Evolutionary conservation across 2,329 filamentous ascomycete species (phyloP), one percentile per base, ranked within the genome.

Genomic region (Trichoderma brevicompactum): DNA sequence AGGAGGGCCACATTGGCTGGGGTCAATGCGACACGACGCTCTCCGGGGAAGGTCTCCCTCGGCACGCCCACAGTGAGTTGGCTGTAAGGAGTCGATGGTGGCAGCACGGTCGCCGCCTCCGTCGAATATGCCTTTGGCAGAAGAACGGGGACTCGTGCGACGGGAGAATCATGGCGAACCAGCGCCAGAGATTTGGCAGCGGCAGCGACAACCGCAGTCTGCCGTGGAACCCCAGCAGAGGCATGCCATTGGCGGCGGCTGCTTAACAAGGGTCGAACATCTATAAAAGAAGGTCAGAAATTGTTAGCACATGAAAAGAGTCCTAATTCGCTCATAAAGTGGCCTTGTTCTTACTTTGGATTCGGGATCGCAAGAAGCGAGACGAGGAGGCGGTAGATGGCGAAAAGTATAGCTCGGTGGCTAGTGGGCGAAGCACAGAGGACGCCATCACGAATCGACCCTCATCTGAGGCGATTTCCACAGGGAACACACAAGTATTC

Each of bases 1-100:
- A 97, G 80, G 1, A 96, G 80, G 2, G 89, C 85, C 15, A 93
- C 91, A 79, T 96, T 96, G 69, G 91, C 87, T 1, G 93, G 93
- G 0, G 92, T 94, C 64, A 96, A 83, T 36, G 93, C 92, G 13
- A 96, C 92, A 58, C 93, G 90, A 48, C 90, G 88, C 79, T 97
- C 93, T 65, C 89, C 87, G 0, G 88, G 85, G 72, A 85, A 92
- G n/a, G 86, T 89, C 77, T 97, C 93, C 65, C 85, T 87, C 13
- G 92, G 92, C 4, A 95, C 86, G 65, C 92, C 92, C 54, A 97
- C 87, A 4, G 87, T 90, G 64, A 96, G 83, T 50, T 88, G 81
- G 19, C 84, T 80, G 76, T 93, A 96, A 0, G 92, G 91, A 2
- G 78, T 84, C 28, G 83, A 82, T 2, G 79, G 76, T 13, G 83